Base-by-base conservation (phyloP, 2,329 filamentous ascomycete species). In the Chaetomium globosum region DNA sequence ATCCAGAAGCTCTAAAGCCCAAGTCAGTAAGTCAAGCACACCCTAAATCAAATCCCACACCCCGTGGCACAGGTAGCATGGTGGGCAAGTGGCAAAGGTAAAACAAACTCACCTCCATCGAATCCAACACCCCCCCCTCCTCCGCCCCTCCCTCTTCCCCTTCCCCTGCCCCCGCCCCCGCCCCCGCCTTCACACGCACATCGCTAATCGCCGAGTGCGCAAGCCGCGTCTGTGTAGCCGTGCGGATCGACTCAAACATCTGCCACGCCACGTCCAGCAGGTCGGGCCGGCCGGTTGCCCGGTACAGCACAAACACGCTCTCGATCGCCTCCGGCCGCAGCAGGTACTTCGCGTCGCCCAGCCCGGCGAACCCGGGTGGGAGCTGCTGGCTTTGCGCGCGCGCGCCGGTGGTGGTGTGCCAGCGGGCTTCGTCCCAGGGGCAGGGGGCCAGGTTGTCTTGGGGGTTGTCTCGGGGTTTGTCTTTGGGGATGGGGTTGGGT, bases 1-100 rank as follows among this genome's bases (percentile, higher is more conserved):
- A 90, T 80, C 88, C 90, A 93, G 73, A 91, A 92, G 61, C 81
- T 83, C 80, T 82, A 49, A 63, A 10, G 31, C 65, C 9, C 53
- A 57, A 21, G 57, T 67, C 39, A 66, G 63, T 49, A 2, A 13
- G 21, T 28, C 30, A 54, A 26, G 4, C 26, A 26, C 26, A 1
- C 3, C 19, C 13, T 1, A 7, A 7, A 21, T 2, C 19, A 8
- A 33, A 4, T 3, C 6, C 6, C 52, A 31, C n/a, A n/a, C n/a
- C n/a, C n/a, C n/a, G n/a, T n/a, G n/a, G n/a, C n/a, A n/a, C n/a
- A n/a, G n/a, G n/a, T 26, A 26, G 26, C 26, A 4, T 26, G 4
- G 26, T 26, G 21, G 39, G 31, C n/a, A 21, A 13, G 7, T n/a
- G n/a, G n/a, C n/a, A 3, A 2, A 16, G n/a, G n/a, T 4, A 19